phyloP scores from a whole-genome alignment of 2,329 filamentous ascomycete species.

The Diaporthe batatas region DNA sequence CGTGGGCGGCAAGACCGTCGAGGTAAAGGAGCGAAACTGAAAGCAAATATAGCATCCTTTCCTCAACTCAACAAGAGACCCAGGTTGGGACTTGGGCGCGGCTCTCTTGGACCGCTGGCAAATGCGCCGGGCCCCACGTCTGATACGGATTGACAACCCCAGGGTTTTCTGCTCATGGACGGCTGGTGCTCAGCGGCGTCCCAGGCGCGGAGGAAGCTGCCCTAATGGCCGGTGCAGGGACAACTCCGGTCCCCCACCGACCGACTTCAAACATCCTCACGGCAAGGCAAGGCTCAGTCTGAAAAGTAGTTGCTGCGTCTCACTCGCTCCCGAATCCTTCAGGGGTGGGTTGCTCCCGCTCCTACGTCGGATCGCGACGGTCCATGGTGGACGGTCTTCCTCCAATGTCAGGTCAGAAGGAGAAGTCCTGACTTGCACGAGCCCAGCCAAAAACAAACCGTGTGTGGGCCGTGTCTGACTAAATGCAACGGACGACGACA shows the following conservation, averaged over 20 bases:
- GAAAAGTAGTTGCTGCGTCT: background rate
- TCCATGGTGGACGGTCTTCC: background rate
- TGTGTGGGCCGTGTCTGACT: background rate
- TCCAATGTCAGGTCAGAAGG: background rate
- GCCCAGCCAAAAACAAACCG: too few species aligned
- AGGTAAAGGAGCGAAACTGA: slow-evolving; percentile 63
- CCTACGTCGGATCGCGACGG: background rate
- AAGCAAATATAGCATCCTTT: slow-evolving; percentile 18
- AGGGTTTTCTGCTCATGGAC: too few species aligned
- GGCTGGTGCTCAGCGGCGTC: background rate
- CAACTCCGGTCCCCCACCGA: background rate
- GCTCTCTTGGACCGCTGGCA: background rate
- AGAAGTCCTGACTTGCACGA: background rate
- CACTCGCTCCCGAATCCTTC: background rate
- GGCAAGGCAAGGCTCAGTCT: background rate
- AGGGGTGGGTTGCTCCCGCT: background rate
- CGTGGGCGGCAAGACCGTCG: slow-evolving; percentile 73
- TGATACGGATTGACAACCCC: background rate
- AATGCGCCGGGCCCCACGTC: background rate
- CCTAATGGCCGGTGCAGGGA: background rate
- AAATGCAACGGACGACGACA: background rate
- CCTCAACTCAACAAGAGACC: background rate
- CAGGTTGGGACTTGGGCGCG: background rate
- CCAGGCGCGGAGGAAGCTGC: background rate
- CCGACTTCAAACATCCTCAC: background rate